phyloP scores from a whole-genome alignment of 129 eudicot genomes.

The Flaveria ramosissima region DNA sequence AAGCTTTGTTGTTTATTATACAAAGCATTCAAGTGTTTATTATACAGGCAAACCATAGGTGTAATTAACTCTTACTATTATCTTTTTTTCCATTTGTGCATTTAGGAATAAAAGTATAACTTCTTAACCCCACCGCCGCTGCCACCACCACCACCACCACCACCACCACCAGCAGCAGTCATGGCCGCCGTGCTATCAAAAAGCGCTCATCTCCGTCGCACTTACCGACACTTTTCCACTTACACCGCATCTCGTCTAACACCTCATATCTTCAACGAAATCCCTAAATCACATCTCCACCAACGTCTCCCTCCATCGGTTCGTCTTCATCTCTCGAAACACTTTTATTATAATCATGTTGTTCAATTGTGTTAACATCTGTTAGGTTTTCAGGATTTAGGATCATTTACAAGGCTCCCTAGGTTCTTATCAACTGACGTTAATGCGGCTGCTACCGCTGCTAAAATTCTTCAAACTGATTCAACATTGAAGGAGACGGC shows the following conservation, averaged over 20 bases:
- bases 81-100: no score
- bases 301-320: conserved; percentile 41
- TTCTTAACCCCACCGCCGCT: no score
- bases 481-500: conserved; percentile 31
- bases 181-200: conserved; percentile 39
- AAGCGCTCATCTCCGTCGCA: conserved; percentile 41
- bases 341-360: background rate
- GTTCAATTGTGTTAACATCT: background rate
- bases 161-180: conserved; percentile 13
- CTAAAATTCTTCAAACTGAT: conserved; percentile 31
- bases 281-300: conserved; percentile 30
- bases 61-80: no score
- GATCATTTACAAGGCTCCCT: conserved; percentile 34
- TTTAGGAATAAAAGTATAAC: no score
- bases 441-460: conserved; percentile 21
- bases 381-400: conserved; percentile 31
- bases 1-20: no score
- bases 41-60: no score
- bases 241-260: conserved; percentile 32
- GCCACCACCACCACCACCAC: background rate
- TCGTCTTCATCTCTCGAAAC: conserved; percentile 6
- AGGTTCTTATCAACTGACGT: conserved; percentile 51
- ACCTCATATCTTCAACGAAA: conserved; percentile 29
- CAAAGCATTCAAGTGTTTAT: no score
- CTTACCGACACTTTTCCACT: conserved; percentile 40